Evolutionary conservation across 2,329 filamentous ascomycete species (phyloP), one percentile per base, ranked within the genome.

Genomic region (Pseudophaeomoniella oleicola): DNA sequence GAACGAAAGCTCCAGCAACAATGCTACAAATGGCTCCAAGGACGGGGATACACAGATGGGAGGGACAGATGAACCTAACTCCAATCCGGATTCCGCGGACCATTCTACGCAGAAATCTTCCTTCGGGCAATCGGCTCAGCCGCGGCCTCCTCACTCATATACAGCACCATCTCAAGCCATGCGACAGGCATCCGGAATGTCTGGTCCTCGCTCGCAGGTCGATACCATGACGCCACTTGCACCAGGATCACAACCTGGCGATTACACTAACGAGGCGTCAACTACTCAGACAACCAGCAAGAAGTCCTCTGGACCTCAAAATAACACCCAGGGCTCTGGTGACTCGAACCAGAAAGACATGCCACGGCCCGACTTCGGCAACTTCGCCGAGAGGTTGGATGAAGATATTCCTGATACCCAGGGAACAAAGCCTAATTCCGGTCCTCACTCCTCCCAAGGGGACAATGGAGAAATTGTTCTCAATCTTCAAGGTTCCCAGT

Each of bases 211-310:
- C 30, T 66, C 64, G 2, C 66, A 69, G 45, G 63, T 57, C 41
- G 59, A 58, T 16, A 67, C 63, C 4, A 67, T 72, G 46, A 77
- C 72, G 2, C 71, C 70, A 15, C 66, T 78, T 59, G 64, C 66
- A 5, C 64, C 66, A 10, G 68, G 70, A 39, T 72, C 72, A 19
- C 67, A 75, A 50, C 60, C 67, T 12, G 62, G 63, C 15, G 71
- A 78, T 71, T 78, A 75, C 40, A 62, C 78, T 37, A 94, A 96
- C 49, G 86, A 93, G 50, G 88, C 86, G 2, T 93, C 86, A 2
- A 92, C 87, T 1, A 96, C 87, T 1, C 77, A 76, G 15, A 80
- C 77, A 2, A 87, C 82, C 2, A 84, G 82, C 1, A 76, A 81
- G 42, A 72, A 75, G 4, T 85, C 80, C 3, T 78, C 76, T 10